phyloP scores from a whole-genome alignment of 2,329 filamentous ascomycete genomes.

The Colletotrichum cuscutae region DNA sequence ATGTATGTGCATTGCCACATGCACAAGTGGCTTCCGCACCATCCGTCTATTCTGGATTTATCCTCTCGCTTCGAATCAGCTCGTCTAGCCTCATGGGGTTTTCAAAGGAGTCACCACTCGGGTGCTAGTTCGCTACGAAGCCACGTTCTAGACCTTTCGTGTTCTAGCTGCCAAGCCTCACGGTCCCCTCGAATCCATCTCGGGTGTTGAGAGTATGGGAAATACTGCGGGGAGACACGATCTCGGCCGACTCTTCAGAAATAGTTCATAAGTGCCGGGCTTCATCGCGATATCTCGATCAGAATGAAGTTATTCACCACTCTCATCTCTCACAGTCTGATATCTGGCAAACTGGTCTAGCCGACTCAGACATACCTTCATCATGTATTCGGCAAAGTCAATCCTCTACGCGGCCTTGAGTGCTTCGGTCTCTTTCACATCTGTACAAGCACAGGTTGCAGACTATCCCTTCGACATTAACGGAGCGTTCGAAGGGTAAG shows the following conservation, averaged over 20 bases:
- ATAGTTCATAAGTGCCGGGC: neutral
- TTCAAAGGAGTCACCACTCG: slow-evolving; percentile 17
- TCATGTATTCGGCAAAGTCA: slow-evolving; percentile 14
- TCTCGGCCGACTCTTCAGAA: neutral
- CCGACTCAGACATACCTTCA: neutral
- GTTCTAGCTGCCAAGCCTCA: neutral
- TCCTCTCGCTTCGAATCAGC: neutral
- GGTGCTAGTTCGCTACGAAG: neutral
- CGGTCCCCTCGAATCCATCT: neutral
- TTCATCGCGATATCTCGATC: neutral
- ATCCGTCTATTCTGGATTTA: neutral
- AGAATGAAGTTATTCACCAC: neutral
- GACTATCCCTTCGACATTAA: slow-evolving; percentile 31
- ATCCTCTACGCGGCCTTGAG: slow-evolving; percentile 16
- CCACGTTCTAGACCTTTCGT: slow-evolving; percentile 15
- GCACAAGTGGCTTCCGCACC: neutral
- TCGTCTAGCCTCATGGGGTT: neutral
- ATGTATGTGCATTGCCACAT: slow-evolving; percentile 13
- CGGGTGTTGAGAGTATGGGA: neutral
- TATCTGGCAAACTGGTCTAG: neutral
- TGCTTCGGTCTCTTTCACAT: neutral
- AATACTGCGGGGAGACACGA: neutral
- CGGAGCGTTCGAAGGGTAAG: slow-evolving; percentile 30
- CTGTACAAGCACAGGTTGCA: slow-evolving; percentile 11
- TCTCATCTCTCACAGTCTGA: neutral